A percentile compares a stretch with the other conserved stretches of the same genome.
Conservation (phyloP, 1,284 basidiomycete species). For the Amanita bisporigera region DNA sequence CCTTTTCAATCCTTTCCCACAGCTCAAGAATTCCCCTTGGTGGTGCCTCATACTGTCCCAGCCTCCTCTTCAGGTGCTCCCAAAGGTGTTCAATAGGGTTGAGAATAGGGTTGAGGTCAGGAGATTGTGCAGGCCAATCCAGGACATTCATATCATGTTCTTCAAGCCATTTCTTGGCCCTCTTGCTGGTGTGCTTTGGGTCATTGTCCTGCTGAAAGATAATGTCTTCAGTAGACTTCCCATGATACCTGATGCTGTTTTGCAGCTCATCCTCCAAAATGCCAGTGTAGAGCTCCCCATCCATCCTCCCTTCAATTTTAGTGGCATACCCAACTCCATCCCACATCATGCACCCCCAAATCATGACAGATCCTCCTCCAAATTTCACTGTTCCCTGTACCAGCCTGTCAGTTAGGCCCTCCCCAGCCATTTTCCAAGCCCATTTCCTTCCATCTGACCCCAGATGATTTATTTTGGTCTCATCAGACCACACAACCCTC, state of each 20-base stretch:
- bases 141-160: constrained; percentile 23
- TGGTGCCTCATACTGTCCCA: constrained; percentile 12
- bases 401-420: constrained; percentile 15
- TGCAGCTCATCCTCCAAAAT: too few species aligned
- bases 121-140: constrained; percentile 30
- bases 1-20: too few species aligned
- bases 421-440: constrained; percentile 29
- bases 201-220: too few species aligned
- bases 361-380: too few species aligned
- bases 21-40: not conserved
- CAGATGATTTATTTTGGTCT: constrained; percentile 41
- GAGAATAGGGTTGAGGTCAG: constrained; percentile 47
- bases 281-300: constrained; percentile 35
- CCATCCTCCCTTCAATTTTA: constrained; percentile 34
- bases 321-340: constrained; percentile 32
- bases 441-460: constrained; percentile 44
- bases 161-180: too few species aligned
- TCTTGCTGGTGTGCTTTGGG: too few species aligned
- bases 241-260: too few species aligned
- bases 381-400: constrained; percentile 21
- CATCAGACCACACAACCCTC: constrained; percentile 39
- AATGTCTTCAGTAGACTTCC: too few species aligned
- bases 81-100: too few species aligned
- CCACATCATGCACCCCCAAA: constrained; percentile 40
- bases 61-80: constrained; percentile 24